phyloP scores from a whole-genome alignment of 306 rosid species.

The Vicia villosa region DNA sequence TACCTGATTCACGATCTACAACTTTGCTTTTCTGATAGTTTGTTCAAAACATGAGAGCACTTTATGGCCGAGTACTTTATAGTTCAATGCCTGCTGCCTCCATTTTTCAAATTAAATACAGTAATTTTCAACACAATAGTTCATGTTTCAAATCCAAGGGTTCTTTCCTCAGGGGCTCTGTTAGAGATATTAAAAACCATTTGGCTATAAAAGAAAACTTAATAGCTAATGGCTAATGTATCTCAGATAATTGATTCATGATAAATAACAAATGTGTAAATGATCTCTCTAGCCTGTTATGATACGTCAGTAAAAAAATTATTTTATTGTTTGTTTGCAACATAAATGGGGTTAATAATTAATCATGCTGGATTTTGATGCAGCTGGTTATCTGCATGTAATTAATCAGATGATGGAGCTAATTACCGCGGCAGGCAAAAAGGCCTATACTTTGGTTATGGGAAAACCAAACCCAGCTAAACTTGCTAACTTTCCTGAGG shows the following conservation, averaged over 20 bases:
- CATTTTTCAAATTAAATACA: background rate
- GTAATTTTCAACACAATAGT: background rate
- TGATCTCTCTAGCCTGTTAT: conserved; percentile 5
- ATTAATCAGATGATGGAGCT: conserved; percentile 85
- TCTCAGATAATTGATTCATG: background rate
- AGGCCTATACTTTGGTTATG: conserved; percentile 82
- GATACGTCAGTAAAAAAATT: background rate
- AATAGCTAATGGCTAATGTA: background rate
- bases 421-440: conserved; percentile 77
- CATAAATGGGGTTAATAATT: conserved; percentile 21
- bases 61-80: background rate
- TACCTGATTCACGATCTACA: no score
- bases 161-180: background rate
- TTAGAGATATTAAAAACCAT: background rate
- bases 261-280: conserved; percentile 19
- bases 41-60: background rate
- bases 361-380: conserved; percentile 37
- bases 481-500: conserved; percentile 98
- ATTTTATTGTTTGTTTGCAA: background rate
- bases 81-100: background rate
- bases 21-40: background rate
- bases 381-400: conserved; percentile 87
- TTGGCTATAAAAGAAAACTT: background rate
- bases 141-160: background rate
- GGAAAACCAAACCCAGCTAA: conserved; percentile 96